phyloP scores from a whole-genome alignment of 805 yeast species.

The Metschnikowia cerradonensis region DNA sequence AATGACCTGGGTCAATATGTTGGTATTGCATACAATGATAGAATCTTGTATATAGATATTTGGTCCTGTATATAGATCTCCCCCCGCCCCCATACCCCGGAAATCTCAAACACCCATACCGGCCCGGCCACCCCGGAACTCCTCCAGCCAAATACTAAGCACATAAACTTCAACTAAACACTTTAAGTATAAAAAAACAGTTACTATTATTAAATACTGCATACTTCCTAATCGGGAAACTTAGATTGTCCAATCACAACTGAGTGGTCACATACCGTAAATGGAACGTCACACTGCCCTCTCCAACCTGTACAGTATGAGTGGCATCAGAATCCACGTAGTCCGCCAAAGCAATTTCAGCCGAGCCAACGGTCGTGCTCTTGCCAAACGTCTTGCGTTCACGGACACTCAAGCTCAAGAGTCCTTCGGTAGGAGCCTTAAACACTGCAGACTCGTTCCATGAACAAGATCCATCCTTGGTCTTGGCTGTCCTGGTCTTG shows the following conservation, averaged over 20 bases:
- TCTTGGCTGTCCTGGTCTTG: constrained; percentile 59
- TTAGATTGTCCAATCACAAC: constrained; percentile 1
- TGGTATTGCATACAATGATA: too few species aligned
- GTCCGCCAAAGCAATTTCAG: constrained; percentile 49
- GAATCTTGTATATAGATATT: too few species aligned
- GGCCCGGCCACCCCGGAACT: too few species aligned
- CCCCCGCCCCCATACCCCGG: too few species aligned
- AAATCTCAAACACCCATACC: too few species aligned
- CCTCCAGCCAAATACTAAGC: too few species aligned
- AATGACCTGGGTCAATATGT: too few species aligned
- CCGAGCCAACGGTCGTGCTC: constrained; percentile 58
- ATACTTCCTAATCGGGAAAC: too few species aligned
- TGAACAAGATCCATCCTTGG: constrained; percentile 40
- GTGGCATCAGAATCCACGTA: constrained; percentile 45
- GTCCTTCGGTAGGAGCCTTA: constrained; percentile 60
- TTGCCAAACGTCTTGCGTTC: constrained; percentile 74
- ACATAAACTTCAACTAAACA: too few species aligned
- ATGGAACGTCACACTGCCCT: constrained; percentile 42
- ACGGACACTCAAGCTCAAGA: constrained; percentile 55
- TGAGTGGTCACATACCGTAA: constrained; percentile 23
- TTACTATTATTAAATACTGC: too few species aligned
- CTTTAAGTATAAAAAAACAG: too few species aligned
- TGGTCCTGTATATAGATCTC: too few species aligned
- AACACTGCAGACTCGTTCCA: constrained; percentile 69
- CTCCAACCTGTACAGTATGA: constrained; percentile 30